These are phyloP conservation scores for Diaporthe humulicola DNA, from an alignment of 2,329 filamentous ascomycete species.

Conservation along the genomic window DNA sequence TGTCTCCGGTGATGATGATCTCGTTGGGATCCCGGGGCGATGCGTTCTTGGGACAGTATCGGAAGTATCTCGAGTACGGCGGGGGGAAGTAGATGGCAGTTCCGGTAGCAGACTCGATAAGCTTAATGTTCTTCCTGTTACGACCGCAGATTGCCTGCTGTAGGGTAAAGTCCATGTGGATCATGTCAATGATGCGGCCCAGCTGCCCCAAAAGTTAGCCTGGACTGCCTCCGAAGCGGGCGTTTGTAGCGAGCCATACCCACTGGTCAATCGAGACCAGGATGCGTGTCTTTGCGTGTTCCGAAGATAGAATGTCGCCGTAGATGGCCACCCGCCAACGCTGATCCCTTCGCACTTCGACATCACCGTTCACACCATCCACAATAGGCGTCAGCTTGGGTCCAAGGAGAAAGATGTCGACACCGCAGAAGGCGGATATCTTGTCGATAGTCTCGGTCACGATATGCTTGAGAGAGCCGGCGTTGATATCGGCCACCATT, in stretches of 20 bases:
- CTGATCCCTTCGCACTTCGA: slow-evolving; percentile 87
- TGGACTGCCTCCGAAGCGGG: background rate
- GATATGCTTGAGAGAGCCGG: slow-evolving; percentile 77
- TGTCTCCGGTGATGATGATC: slow-evolving; percentile 95
- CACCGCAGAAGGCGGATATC: slow-evolving; percentile 88
- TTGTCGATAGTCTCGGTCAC: slow-evolving; percentile 89
- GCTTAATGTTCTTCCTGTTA: slow-evolving; percentile 96
- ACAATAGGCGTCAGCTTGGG: slow-evolving; percentile 88
- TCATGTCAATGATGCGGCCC: slow-evolving; percentile 80
- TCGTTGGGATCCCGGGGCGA: slow-evolving; percentile 86
- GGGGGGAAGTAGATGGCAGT: slow-evolving; percentile 99
- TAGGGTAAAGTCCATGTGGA: slow-evolving; percentile 86
- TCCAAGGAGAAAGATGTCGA: slow-evolving; percentile 95
- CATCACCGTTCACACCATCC: slow-evolving; percentile 80
- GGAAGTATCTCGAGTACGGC: slow-evolving; percentile 91
- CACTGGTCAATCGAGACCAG: slow-evolving; percentile 98
- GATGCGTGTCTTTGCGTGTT: slow-evolving; percentile 96
- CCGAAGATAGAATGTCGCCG: slow-evolving; percentile 92
- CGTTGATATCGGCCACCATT: slow-evolving; percentile 81
- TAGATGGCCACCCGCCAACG: slow-evolving; percentile 94
- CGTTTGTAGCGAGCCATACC: slow-evolving; percentile 64
- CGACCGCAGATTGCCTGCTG: slow-evolving; percentile 95
- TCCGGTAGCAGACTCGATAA: slow-evolving; percentile 94
- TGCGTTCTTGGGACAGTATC: slow-evolving; percentile 87
- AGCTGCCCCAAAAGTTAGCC: slow-evolving; percentile 66